Percentiles rank a stretch among this genome's conserved stretches.
Conservation (phyloP, 1,284 basidiomycete genomes). For the Phlebopus sp. region DNA sequence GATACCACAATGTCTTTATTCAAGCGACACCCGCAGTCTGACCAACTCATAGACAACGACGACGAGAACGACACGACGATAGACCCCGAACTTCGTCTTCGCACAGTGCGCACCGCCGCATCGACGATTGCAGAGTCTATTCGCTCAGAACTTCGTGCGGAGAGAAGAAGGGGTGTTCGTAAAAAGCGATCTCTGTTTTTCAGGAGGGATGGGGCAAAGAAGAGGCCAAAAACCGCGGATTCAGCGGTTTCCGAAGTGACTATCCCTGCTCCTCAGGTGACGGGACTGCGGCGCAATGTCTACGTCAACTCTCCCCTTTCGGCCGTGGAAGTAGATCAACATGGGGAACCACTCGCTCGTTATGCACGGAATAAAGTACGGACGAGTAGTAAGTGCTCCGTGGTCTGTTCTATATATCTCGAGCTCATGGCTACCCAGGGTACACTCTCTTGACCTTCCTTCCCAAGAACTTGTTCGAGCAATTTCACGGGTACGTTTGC, state of each 20-base stretch:
- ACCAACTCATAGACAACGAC: constrained; percentile 54
- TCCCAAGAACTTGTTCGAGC: constrained; percentile 92
- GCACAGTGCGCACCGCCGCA: constrained; percentile 85
- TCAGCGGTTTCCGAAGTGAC: constrained; percentile 18
- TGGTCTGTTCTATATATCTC: neutral
- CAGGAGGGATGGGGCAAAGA: constrained; percentile 48
- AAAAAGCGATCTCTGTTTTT: constrained; percentile 62
- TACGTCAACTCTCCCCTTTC: constrained; percentile 76
- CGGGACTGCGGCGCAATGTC: constrained; percentile 67
- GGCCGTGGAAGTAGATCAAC: constrained; percentile 59
- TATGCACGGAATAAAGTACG: constrained; percentile 94
- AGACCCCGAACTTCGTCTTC: constrained; percentile 81
- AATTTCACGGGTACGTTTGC: constrained; percentile 71
- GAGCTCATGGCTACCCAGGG: constrained; percentile 41
- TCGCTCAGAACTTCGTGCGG: constrained; percentile 70
- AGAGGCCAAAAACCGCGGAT: constrained; percentile 39
- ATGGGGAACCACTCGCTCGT: constrained; percentile 74
- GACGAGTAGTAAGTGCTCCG: constrained; percentile 74
- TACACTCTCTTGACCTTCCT: constrained; percentile 91
- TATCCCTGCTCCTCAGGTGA: constrained; percentile 32
- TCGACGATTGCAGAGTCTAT: constrained; percentile 87
- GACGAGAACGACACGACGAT: constrained; percentile 55
- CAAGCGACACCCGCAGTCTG: constrained; percentile 26
- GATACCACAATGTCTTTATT: constrained; percentile 29
- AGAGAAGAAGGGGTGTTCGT: constrained; percentile 57